Percentiles rank a stretch among this genome's conserved stretches.
Evolutionary conservation across 176 grass and related monocot genomes (phyloP).

Genomic region (Musa schizocarpa): DNA sequence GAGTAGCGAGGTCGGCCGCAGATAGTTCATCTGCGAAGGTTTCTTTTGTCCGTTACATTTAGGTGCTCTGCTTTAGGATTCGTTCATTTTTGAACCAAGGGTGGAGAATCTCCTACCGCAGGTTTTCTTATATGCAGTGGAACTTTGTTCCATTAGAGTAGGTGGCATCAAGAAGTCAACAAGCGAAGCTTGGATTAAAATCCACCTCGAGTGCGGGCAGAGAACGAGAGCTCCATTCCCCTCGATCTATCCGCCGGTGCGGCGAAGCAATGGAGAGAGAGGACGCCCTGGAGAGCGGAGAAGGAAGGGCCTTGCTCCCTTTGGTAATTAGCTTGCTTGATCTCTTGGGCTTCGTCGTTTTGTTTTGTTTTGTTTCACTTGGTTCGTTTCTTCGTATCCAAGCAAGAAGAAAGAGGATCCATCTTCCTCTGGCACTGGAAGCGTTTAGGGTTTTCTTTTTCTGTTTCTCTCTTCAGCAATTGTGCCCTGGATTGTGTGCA

Average conservation of each 20-base stretch:
- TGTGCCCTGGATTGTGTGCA: background rate
- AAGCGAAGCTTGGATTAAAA: too few species aligned
- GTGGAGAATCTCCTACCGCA: too few species aligned
- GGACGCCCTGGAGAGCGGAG: slow-evolving; percentile 5
- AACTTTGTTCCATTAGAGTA: too few species aligned
- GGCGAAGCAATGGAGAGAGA: slow-evolving; percentile 7
- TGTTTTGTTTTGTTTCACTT: background rate
- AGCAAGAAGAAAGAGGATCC: background rate
- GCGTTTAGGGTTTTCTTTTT: background rate
- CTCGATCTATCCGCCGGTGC: background rate
- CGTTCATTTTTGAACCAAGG: too few species aligned
- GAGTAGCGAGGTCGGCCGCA: too few species aligned
- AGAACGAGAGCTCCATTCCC: background rate
- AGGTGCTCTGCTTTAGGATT: background rate
- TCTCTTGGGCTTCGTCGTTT: background rate
- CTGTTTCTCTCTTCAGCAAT: background rate
- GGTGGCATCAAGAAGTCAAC: too few species aligned
- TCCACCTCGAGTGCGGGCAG: too few species aligned
- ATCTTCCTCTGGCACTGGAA: background rate
- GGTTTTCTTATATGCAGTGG: too few species aligned
- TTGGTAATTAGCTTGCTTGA: background rate
- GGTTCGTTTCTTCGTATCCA: background rate
- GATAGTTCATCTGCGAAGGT: too few species aligned
- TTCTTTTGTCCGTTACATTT: too few species aligned
- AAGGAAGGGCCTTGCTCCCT: background rate